Conservation (phyloP, 2,329 filamentous ascomycete genomes). For the Tolypocladium tropicale region DNA sequence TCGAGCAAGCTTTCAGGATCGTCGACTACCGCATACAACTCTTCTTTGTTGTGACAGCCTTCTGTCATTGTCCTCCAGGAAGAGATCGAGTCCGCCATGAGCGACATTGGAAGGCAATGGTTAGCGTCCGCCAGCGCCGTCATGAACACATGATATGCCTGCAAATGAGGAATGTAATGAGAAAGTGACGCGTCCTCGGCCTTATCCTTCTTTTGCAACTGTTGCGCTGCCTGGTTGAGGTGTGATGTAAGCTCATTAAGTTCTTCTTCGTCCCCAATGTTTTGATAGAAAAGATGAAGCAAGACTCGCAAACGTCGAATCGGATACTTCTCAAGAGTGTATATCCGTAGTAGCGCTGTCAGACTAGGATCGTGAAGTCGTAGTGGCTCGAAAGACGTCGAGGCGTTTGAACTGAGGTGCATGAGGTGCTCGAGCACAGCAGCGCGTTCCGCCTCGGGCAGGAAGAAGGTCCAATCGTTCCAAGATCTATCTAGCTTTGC, state of each 20-base stretch:
- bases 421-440: conserved; percentile 53
- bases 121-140: conserved; percentile 30
- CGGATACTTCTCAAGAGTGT: conserved; percentile 38
- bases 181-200: conserved; percentile 35
- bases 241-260: conserved; percentile 28
- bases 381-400: conserved; percentile 21
- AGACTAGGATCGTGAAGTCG: conserved; percentile 35
- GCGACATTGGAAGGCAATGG: conserved; percentile 14
- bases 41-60: conserved; percentile 24
- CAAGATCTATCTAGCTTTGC: conserved; percentile 48
- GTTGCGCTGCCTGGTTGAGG: conserved; percentile 24
- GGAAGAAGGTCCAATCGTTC: conserved; percentile 44
- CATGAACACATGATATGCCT: conserved; percentile 33
- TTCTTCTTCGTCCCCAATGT: conserved; percentile 32
- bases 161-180: conserved; percentile 37
- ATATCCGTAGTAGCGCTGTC: conserved; percentile 37
- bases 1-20: conserved; percentile 37
- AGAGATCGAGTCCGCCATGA: conserved; percentile 25
- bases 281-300: conserved; percentile 35
- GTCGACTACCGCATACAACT: conserved; percentile 36
- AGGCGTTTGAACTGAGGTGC: conserved; percentile 32
- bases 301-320: conserved; percentile 42
- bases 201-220: conserved; percentile 23
- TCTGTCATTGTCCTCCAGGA: conserved; percentile 34
- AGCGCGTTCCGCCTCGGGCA: conserved; percentile 41